Evolutionary conservation across 1,139 yeast genomes (phyloP).

Genomic region (Blastobotrys ciferrii): DNA sequence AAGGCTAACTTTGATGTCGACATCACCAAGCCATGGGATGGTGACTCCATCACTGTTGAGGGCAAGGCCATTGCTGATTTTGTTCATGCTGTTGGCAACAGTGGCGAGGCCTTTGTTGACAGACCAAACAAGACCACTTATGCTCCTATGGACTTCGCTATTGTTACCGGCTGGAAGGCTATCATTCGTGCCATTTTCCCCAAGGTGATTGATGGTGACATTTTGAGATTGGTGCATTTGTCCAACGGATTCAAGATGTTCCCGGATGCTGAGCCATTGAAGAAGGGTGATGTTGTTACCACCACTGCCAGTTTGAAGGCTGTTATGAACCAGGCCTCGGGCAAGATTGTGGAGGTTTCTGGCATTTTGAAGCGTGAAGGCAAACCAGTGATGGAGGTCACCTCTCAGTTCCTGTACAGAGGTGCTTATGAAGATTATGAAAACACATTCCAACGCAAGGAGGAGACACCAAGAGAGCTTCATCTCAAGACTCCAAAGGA

Average conservation of each 20-base stretch:
- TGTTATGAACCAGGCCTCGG: slow-evolving; percentile 86
- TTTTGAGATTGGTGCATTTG: slow-evolving; percentile 88
- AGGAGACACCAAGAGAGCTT: slow-evolving; percentile 85
- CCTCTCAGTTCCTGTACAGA: slow-evolving; percentile 93
- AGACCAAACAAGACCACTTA: slow-evolving; percentile 80
- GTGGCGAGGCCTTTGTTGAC: slow-evolving; percentile 90
- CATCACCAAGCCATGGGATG: slow-evolving; percentile 64
- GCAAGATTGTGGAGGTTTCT: slow-evolving; percentile 93
- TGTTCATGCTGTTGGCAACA: slow-evolving; percentile 96
- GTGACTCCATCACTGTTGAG: slow-evolving; percentile 67
- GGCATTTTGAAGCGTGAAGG: slow-evolving; percentile 82
- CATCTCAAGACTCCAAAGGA: slow-evolving; percentile 75
- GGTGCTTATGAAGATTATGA: slow-evolving; percentile 85
- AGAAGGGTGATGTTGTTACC: slow-evolving; percentile 81
- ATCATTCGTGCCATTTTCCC: slow-evolving; percentile 98
- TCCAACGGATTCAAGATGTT: slow-evolving; percentile 93
- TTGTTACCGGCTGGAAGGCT: slow-evolving; percentile 97
- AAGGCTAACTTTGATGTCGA: slow-evolving; percentile 55
- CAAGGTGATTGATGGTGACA: slow-evolving; percentile 90
- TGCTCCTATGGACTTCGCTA: slow-evolving; percentile 99
- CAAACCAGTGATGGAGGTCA: slow-evolving; percentile 86
- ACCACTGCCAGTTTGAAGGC: slow-evolving; percentile 84
- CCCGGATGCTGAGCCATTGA: slow-evolving; percentile 87
- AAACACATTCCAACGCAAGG: slow-evolving; percentile 86
- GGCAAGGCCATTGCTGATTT: slow-evolving; percentile 83